Percentiles rank a stretch among this genome's conserved stretches.
Conservation (phyloP, 2,329 filamentous ascomycete genomes). For the Tolypocladium amazonense region DNA sequence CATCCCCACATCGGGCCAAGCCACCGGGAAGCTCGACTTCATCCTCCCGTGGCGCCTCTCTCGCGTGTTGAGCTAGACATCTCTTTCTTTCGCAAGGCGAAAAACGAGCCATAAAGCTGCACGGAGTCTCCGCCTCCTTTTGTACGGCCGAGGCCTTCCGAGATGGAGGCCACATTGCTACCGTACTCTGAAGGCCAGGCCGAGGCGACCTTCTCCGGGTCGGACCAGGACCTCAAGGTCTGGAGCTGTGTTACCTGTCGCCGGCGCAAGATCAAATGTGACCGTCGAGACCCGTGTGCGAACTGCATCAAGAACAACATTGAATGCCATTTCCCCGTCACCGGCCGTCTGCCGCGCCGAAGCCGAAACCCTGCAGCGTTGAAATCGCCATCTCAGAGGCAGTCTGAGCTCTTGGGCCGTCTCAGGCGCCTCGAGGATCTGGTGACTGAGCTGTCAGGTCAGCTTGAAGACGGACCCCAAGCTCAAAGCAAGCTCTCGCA, state of each 20-base stretch:
- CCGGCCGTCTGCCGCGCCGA: conserved; percentile 17
- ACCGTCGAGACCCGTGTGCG: conserved; percentile 17
- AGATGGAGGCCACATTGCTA: background rate
- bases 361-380: conserved; percentile 7
- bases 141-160: background rate
- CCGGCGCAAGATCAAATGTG: conserved; percentile 19
- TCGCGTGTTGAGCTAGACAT: background rate
- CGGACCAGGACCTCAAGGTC: conserved; percentile 10
- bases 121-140: background rate
- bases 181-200: background rate
- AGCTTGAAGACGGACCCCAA: conserved; percentile 14
- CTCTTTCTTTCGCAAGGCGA: background rate
- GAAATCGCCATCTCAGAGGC: conserved; percentile 15
- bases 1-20: background rate
- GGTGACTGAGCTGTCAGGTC: conserved; percentile 18
- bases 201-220: background rate
- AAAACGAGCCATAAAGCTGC: background rate
- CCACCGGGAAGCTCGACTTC: background rate
- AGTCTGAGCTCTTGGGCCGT: conserved; percentile 17
- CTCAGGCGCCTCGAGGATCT: conserved; percentile 18
- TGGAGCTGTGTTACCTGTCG: conserved; percentile 22
- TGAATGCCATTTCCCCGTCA: conserved; percentile 20
- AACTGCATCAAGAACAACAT: conserved; percentile 14
- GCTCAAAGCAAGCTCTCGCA: background rate
- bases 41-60: background rate